Base-by-base conservation (phyloP, 192 early-diverging fungal genomes). In the Umbelopsis vinacea region DNA sequence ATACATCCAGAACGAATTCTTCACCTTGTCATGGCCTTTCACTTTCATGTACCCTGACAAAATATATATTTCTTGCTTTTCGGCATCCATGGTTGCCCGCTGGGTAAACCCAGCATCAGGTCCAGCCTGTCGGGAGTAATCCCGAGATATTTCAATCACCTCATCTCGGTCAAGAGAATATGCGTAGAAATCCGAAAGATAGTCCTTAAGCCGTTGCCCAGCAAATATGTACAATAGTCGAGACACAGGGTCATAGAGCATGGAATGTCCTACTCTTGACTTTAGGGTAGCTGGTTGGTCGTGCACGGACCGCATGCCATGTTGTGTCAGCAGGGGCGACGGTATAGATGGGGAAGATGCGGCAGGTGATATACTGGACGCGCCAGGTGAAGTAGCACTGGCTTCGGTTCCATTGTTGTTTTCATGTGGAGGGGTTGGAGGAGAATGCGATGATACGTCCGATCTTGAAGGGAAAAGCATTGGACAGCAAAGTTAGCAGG, bases 211-310 rank as follows among this genome's bases (percentile, higher is more conserved):
- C 45, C 94, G 87, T 78, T 96, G 93, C 48, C 95, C 95, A 26
- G 95, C 94, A 69, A 97, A 89, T 46, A 98, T 93, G 75, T 93
- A 95, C 6, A 98, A 83, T 37, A 90, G 86, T 38, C 90, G 89
- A 8, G 83, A 83, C 17, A 71, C 69, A 7, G 91, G 81, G 73
- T 97, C 94, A 6, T 96, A 85, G 3, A 94, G 79, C 96, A 97
- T 95, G 0, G 93, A 91, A 75, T 96, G 96, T 60, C 94, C 95
- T 69, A 96, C 91, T 43, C 96, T 89, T 38, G 90, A 90, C 73
- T 94, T 95, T 29, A 98, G 86, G 79, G 67, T 63, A 50, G 57
- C 57, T 63, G 57, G 33, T 35, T 33, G 57, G 26, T 85, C 81
- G 45, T 63, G 26, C 33, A 9, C 15, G 14, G 55, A 6, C 14